Evolutionary conservation across 2,329 filamentous ascomycete genomes (phyloP).

Genomic region (Epichloe festucae): DNA sequence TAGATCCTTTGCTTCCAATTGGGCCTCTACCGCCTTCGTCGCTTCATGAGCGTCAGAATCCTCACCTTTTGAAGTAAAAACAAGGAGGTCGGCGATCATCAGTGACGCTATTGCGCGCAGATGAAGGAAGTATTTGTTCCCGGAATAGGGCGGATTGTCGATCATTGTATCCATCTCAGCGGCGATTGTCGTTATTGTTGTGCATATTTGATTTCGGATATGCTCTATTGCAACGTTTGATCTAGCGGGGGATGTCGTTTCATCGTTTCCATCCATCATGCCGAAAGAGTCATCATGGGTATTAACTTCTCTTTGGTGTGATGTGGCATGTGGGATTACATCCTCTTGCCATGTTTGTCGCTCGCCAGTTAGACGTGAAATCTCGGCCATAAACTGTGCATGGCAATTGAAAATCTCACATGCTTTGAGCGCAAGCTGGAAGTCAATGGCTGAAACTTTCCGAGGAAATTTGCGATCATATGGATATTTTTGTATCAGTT

Average conservation of each 20-base stretch:
- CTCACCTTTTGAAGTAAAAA: conserved; percentile 21
- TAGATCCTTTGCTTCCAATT: conserved; percentile 14
- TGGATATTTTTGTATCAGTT: conserved; percentile 64
- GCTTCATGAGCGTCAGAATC: conserved; percentile 10
- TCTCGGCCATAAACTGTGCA: conserved; percentile 38
- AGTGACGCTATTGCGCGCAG: conserved; percentile 62
- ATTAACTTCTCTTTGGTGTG: neutral
- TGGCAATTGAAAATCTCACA: conserved; percentile 69
- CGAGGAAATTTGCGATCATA: conserved; percentile 49
- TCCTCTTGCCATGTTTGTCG: conserved; percentile 5
- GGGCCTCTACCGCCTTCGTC: conserved; percentile 14
- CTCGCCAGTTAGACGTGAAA: conserved; percentile 22
- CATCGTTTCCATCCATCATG: neutral
- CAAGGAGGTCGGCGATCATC: conserved; percentile 58
- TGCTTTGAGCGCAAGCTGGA: conserved; percentile 69
- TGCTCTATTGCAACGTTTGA: conserved; percentile 18
- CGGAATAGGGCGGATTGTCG: conserved; percentile 55
- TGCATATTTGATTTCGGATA: conserved; percentile 38
- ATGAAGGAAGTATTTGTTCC: conserved; percentile 51
- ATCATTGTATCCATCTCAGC: conserved; percentile 59
- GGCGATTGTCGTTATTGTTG: conserved; percentile 49
- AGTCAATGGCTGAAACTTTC: conserved; percentile 54
- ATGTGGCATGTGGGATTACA: neutral
- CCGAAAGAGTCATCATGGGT: neutral
- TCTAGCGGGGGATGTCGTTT: neutral